Evolutionary conservation across 257 asterid genomes (phyloP).

Genomic region (Nicotiana otophora): DNA sequence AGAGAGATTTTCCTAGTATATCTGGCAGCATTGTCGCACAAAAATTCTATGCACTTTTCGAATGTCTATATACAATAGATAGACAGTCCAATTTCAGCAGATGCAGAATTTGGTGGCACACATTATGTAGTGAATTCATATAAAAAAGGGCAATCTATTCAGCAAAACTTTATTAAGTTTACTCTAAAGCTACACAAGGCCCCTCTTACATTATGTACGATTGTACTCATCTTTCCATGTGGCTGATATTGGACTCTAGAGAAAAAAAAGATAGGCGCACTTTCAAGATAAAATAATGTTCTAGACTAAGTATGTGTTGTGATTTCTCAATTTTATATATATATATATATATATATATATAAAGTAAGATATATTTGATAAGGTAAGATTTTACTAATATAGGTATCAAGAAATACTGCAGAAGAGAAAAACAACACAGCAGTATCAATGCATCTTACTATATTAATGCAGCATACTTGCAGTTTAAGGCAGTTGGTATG

Average conservation of each 20-base stretch:
- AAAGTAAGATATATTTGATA: too few relatives aligned
- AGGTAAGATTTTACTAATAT: too few relatives aligned
- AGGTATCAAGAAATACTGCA: too few relatives aligned
- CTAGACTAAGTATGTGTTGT: background rate
- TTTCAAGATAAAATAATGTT: too few relatives aligned
- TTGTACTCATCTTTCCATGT: too few relatives aligned
- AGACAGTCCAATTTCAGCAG: background rate
- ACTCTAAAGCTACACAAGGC: background rate
- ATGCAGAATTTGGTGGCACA: background rate
- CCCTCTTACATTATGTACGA: too few relatives aligned
- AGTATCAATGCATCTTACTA: background rate
- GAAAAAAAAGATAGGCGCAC: too few relatives aligned
- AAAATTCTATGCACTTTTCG: background rate
- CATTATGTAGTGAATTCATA: background rate
- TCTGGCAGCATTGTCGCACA: background rate
- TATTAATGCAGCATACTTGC: background rate
- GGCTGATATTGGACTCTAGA: too few relatives aligned
- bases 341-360: too few relatives aligned
- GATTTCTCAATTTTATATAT: background rate
- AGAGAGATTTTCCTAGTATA: background rate
- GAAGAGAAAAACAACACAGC: too few relatives aligned
- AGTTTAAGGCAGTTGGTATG: background rate
- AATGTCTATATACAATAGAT: background rate
- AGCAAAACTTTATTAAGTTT: background rate
- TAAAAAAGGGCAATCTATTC: background rate